Percentiles rank a stretch among this genome's conserved stretches.
Evolutionary conservation across 2,329 filamentous ascomycete species (phyloP).

Genomic region (Colletotrichum endophyticum): DNA sequence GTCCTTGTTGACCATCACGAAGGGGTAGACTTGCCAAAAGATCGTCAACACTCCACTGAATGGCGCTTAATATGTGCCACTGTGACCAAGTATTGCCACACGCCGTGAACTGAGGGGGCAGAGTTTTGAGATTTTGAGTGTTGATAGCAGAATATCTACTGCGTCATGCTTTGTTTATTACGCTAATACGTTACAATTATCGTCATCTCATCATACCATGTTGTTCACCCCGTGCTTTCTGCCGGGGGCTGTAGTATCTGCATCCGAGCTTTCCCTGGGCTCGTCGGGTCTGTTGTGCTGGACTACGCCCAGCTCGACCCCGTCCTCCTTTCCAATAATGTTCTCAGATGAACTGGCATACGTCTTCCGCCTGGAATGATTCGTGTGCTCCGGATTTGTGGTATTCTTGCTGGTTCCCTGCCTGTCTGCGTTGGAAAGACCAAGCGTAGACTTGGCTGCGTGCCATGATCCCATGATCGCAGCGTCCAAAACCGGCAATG

Average conservation of each 20-base stretch:
- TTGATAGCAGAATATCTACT: background rate
- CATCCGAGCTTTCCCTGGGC: background rate
- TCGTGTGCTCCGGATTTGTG: background rate
- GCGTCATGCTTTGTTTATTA: background rate
- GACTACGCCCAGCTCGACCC: conserved; percentile 2
- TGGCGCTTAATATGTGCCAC: background rate
- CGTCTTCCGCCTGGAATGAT: background rate
- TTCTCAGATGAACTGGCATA: conserved; percentile 3
- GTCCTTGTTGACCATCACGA: background rate
- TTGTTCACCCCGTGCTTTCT: conserved; percentile 1
- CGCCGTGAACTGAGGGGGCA: background rate
- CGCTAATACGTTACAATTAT: background rate
- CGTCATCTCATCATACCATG: background rate
- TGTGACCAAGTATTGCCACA: background rate
- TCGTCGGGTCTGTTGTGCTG: background rate
- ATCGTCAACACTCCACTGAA: background rate
- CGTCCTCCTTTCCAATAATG: background rate
- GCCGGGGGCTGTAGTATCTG: background rate
- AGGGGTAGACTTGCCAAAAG: background rate
- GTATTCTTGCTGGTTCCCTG: background rate
- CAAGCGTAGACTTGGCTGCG: background rate
- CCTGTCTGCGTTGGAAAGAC: background rate
- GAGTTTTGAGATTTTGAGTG: background rate
- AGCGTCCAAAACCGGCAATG: conserved; percentile 31
- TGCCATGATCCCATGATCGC: conserved; percentile 20